Percentiles rank a stretch among this genome's conserved stretches.
Evolutionary conservation across 2,329 filamentous ascomycete species (phyloP).

Genomic region (Ramichloridium luteum): DNA sequence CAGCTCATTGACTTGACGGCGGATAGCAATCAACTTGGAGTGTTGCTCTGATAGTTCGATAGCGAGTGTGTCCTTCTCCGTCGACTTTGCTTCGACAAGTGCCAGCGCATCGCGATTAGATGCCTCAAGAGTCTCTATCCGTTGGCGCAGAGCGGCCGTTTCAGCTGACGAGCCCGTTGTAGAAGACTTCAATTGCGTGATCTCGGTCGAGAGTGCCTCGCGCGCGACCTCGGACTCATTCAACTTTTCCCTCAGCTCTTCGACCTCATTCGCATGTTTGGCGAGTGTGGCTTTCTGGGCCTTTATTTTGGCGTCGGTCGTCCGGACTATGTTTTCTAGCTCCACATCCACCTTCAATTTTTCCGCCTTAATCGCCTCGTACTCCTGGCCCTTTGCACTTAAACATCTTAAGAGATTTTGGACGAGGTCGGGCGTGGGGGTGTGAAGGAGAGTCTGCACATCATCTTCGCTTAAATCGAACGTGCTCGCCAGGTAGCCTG

Average conservation of each 20-base stretch:
- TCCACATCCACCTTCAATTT: conserved; percentile 87
- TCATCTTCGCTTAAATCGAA: conserved; percentile 55
- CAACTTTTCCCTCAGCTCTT: conserved; percentile 68
- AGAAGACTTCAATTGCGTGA: conserved; percentile 64
- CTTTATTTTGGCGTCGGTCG: conserved; percentile 69
- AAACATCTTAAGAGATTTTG: conserved; percentile 62
- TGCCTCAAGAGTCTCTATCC: conserved; percentile 75
- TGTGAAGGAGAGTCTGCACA: conserved; percentile 48
- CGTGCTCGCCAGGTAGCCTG: conserved; percentile 60
- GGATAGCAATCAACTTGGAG: conserved; percentile 71
- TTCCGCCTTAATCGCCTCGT: conserved; percentile 68
- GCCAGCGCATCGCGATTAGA: conserved; percentile 85
- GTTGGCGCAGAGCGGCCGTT: conserved; percentile 63
- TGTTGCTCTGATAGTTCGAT: conserved; percentile 82
- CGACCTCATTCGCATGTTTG: conserved; percentile 71
- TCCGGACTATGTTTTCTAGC: conserved; percentile 78
- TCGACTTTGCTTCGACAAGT: conserved; percentile 79
- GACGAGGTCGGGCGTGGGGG: conserved; percentile 69
- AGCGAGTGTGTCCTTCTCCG: conserved; percentile 71
- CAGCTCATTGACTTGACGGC: conserved; percentile 66
- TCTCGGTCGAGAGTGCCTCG: conserved; percentile 65
- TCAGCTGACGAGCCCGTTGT: conserved; percentile 61
- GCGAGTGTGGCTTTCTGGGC: conserved; percentile 70
- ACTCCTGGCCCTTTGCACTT: conserved; percentile 66
- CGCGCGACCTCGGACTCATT: conserved; percentile 69